Evolutionary conservation across 2,329 filamentous ascomycete genomes (phyloP).

Genomic region (Diaporthe sp.): DNA sequence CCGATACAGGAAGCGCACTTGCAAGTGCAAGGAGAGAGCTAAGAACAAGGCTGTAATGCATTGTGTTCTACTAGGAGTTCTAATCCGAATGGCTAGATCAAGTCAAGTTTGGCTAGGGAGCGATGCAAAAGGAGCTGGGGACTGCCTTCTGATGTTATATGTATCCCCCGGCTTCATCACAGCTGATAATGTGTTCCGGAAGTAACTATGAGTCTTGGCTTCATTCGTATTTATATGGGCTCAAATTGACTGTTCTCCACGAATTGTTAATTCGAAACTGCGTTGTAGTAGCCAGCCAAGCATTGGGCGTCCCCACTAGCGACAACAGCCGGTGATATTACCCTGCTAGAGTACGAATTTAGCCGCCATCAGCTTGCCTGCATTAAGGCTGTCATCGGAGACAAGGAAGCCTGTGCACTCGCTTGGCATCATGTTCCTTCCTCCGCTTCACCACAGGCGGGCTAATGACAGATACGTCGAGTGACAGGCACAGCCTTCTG

Average conservation of each 20-base stretch:
- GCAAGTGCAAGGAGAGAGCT: constrained; percentile 21
- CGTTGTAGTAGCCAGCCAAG: background rate
- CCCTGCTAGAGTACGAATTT: constrained; percentile 7
- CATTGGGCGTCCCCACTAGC: background rate
- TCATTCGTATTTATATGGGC: background rate
- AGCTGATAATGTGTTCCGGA: background rate
- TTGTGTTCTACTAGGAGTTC: background rate
- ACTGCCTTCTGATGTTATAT: background rate
- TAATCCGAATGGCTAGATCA: background rate
- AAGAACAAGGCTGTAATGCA: constrained; percentile 16
- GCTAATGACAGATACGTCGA: background rate
- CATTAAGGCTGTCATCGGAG: background rate
- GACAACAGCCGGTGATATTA: background rate
- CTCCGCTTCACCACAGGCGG: background rate
- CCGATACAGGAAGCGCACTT: background rate
- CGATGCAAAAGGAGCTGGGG: background rate
- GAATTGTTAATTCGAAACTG: constrained; percentile 18
- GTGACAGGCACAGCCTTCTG: background rate
- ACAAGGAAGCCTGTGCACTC: background rate
- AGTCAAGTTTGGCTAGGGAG: no score
- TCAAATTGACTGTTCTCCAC: constrained; percentile 16
- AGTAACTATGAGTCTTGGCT: background rate
- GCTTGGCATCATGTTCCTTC: background rate
- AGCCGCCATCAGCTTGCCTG: constrained; percentile 8
- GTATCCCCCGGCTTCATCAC: background rate